phyloP scores from a whole-genome alignment of 2,329 filamentous ascomycete genomes.

The Hypoxylon sp. region DNA sequence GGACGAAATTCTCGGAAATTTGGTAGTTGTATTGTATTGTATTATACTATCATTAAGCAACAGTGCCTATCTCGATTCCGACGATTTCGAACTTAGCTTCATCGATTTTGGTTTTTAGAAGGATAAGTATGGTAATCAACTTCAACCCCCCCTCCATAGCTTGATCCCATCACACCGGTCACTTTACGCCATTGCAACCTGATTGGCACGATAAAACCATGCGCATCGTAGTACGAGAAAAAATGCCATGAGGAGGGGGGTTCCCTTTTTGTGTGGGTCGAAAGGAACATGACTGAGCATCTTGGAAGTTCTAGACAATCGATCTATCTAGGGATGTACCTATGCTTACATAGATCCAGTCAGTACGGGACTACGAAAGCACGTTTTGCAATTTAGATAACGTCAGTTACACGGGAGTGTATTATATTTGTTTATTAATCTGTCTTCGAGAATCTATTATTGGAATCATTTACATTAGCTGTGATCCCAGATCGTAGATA shows the following conservation, averaged over 20 bases:
- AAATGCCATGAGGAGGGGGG: conserved; percentile 14
- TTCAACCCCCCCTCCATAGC: conserved; percentile 25
- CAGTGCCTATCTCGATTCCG: too few species aligned
- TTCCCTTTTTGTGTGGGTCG: conserved; percentile 29
- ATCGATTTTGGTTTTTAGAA: conserved; percentile 16
- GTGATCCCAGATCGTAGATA: too few species aligned
- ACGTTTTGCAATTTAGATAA: conserved; percentile 25
- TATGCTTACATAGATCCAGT: conserved; percentile 18
- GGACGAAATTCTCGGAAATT: too few species aligned
- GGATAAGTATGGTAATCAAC: conserved; percentile 18
- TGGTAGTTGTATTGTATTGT: too few species aligned
- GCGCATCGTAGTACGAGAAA: conserved; percentile 28
- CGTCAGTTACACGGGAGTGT: conserved; percentile 15
- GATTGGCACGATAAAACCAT: conserved; percentile 42
- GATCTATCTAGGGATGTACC: too few species aligned
- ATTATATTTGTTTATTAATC: too few species aligned
- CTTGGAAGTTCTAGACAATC: conserved; percentile 34
- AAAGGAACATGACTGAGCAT: conserved; percentile 16
- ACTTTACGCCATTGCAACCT: conserved; percentile 31
- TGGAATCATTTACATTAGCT: too few species aligned
- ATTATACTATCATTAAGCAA: too few species aligned
- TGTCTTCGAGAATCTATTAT: too few species aligned
- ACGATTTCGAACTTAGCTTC: conserved; percentile 1
- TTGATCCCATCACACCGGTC: conserved; percentile 37
- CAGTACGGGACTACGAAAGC: conserved; percentile 19